Evolutionary conservation across 306 rosid species (phyloP), one percentile per base, ranked within the genome.

Genomic region (Bauhinia variegata): DNA sequence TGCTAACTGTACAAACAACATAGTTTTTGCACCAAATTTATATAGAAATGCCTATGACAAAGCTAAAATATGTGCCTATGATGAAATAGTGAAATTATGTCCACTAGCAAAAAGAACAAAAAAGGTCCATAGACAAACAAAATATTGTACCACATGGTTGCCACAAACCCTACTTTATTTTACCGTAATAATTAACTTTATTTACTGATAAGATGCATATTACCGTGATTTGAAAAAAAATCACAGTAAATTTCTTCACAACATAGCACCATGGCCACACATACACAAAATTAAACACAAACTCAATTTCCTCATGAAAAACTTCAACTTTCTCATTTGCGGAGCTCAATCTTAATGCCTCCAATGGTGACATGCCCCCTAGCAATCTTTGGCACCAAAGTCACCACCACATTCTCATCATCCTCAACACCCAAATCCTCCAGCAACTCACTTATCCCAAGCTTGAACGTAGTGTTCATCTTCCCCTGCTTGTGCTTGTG

Each of bases 381-480:
- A 3, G 87, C 93, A 32, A 72, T 34, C 75, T 63, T 72, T 0
- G 97, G 92, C 1, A 82, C 79, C 73, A 88, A 62, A 70, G 92
- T 86, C 11, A 91, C 89, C 34, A 84, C 71, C n/a, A 88, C 51
- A 31, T 42, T 8, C 0, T 84, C 93, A 4, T 88, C 93, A 13
- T 70, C 86, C 5, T 83, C 88, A 17, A 78, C 89, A 0, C 69
- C 91, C 67, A 91, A 75, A 42, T 79, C 84, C 73, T 86, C 89
- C 76, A 91, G 44, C 68, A 84, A 32, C 30, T 83, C 88, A 0
- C 81, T 75, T n/a, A 91, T 15, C 52, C 85, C 96, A 3, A 88
- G 11, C 66, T 64, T 84, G 54, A 82, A 47, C 2, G 7, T 0
- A 0, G 96, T 87, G 9, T 54, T 71, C 15, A 54, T 47, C 53